Base-by-base conservation (phyloP, 495 filamentous ascomycete species). In the Annulohypoxylon nitens region DNA sequence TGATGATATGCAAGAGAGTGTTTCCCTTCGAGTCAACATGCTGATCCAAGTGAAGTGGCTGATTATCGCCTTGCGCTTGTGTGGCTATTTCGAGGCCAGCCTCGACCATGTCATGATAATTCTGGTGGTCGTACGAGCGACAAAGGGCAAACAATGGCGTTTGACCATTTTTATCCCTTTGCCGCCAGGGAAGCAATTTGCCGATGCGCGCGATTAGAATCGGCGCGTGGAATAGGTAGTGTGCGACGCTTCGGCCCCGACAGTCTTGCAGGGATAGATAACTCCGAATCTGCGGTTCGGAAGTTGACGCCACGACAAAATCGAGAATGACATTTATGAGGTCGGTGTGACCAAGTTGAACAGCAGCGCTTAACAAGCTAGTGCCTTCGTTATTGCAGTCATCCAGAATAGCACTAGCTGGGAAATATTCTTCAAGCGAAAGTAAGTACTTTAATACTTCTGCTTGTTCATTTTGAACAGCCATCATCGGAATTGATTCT, bases 201-300 rank as follows among this genome's bases (percentile, higher is more conserved):
- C 93, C 93, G 50, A 98, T 88, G 50, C 87, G 84, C 26, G 82
- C 81, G 75, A 98, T 93, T 36, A 98, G 83, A 23, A 88, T 86
- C 3, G 95, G 96, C 3, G 93, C 90, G 78, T 95, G 93, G 82
- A 98, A 99, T n/a, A 99, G 83, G 77, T 98, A 99, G 80, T 99
- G 97, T 2, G 90, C 95, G 45, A 92, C 90, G 45, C 94, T 97
- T 41, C 97, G 90, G 33, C 96, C 97, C 80, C 93, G 89, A 43
- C 84, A 88, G 76, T 99, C 97, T 64, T 94, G 90, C 64, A 87
- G 84, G 25, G 86, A 83, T 66, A 98, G 81, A 78, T 98, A 98
- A 5, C 82, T 78, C 9, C 78, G 78, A 59, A 93, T 80, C 16
- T 84, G 79, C 60, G 84, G 79, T 64, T 82, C 80, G 23, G 76